Base-by-base conservation (phyloP, 805 yeast species). In the Starmerella gropengiesseri region DNA sequence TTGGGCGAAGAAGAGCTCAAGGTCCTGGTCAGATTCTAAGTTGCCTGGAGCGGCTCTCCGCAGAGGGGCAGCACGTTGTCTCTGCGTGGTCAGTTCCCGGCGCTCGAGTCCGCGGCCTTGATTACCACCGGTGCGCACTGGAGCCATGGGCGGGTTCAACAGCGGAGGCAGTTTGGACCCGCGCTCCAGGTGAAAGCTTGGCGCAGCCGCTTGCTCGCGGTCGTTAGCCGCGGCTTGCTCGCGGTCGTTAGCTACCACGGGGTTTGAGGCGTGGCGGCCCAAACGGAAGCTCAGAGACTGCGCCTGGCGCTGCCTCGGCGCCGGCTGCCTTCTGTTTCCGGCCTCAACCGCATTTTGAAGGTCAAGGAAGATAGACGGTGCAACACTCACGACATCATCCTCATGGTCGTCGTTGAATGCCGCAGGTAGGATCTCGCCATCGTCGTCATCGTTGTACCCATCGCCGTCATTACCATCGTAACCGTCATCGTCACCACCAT, bases 171-270 rank as follows among this genome's bases (percentile, higher is more conserved):
- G 14, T 11, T n/a, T 17, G 4, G 29, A 16, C 20, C 28, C 37
- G 13, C 29, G 35, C 18, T 31, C 35, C 7, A 31, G 17, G 7
- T 31, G 35, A 11, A 31, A 31, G 35, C 35, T 31, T n/a, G 26
- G 26, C 21, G 26, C 26, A 6, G 35, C 26, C 25, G 25, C 25
- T 9, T 22, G 25, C 25, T 22, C 9, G 25, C 8, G 8, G 25
- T 9, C 25, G 25, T 9, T 9, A 22, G 25, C 25, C 8, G 25
- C 6, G 6, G 25, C 25, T 22, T 23, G 26, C 11, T 23, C 26
- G 26, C 11, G 25, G 8, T 4, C 18, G 6, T 17, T n/a, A 13
- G 18, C 5, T 17, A 7, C 5, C n/a, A 18, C 17, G 13, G 18
- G 18, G 31, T 13, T 28, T 22, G 6, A n/a, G 28, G n/a, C 35